Evolutionary conservation across 805 yeast species (phyloP).

Genomic region (Lachancea nothofagi): DNA sequence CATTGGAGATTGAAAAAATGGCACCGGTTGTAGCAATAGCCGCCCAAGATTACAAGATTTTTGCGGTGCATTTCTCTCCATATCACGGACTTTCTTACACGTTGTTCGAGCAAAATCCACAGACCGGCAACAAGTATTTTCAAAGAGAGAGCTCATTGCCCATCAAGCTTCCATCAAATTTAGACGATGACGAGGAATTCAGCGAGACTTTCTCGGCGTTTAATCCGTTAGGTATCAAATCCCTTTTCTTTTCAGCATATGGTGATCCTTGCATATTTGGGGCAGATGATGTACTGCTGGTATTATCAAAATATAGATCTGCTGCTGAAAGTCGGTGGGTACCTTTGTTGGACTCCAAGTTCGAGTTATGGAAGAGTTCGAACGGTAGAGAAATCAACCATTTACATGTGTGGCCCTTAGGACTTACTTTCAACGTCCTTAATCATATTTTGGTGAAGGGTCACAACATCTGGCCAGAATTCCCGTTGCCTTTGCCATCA

Average conservation of each 20-base stretch:
- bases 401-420: slow-evolving; percentile 84
- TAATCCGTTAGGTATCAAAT: slow-evolving; percentile 40
- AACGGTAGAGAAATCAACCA: slow-evolving; percentile 43
- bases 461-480: slow-evolving; percentile 57
- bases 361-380: slow-evolving; percentile 45
- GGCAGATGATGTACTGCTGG: slow-evolving; percentile 63
- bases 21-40: slow-evolving; percentile 69
- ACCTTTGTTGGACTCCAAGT: slow-evolving; percentile 59
- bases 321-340: slow-evolving; percentile 78
- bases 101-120: slow-evolving; percentile 25
- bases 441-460: slow-evolving; percentile 74
- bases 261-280: slow-evolving; percentile 92
- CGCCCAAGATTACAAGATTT: slow-evolving; percentile 51
- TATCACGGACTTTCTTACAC: slow-evolving; percentile 27
- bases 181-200: slow-evolving; percentile 31
- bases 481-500: slow-evolving; percentile 80
- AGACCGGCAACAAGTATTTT: slow-evolving; percentile 31
- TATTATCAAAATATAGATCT: slow-evolving; percentile 74
- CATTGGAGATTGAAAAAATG: slow-evolving; percentile 61
- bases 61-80: slow-evolving; percentile 43
- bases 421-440: slow-evolving; percentile 62
- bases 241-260: slow-evolving; percentile 77
- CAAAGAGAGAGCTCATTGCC: slow-evolving; percentile 46
- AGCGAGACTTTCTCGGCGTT: slow-evolving; percentile 22
- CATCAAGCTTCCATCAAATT: slow-evolving; percentile 21